Conservation (phyloP, 345 rosid genomes). For the Cardiospermum halicacabum region DNA sequence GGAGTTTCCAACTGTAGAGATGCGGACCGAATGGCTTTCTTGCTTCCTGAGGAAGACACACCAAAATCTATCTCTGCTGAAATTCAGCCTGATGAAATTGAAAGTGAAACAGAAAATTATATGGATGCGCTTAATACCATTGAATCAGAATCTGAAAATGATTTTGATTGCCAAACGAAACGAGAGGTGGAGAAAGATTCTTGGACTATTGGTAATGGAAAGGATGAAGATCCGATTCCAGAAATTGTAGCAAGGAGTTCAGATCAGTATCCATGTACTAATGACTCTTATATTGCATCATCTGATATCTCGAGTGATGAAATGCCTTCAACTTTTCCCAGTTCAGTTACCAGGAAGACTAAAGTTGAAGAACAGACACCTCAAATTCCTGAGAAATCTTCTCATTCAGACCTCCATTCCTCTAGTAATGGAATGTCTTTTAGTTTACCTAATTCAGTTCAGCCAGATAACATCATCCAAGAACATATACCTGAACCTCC, state of each 20-base stretch:
- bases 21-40: constrained; percentile 24
- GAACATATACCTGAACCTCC: constrained; percentile 28
- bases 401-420: constrained; percentile 24
- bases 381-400: constrained; percentile 28
- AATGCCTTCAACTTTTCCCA: constrained; percentile 19
- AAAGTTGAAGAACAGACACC: constrained; percentile 24
- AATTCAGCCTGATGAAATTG: constrained; percentile 44
- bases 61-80: constrained; percentile 25
- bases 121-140: constrained; percentile 84
- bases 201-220: constrained; percentile 17
- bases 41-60: constrained; percentile 25
- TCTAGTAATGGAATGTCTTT: constrained; percentile 21
- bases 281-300: constrained; percentile 25
- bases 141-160: constrained; percentile 70
- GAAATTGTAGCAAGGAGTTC: constrained; percentile 13
- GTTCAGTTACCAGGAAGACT: constrained; percentile 29
- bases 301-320: constrained; percentile 25
- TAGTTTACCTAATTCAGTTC: constrained; percentile 24
- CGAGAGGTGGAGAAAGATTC: constrained; percentile 33
- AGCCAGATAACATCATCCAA: constrained; percentile 24
- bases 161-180: constrained; percentile 46
- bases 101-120: constrained; percentile 72
- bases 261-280: constrained; percentile 20
- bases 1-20: constrained; percentile 17
- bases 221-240: constrained; percentile 17